Evolutionary conservation across 345 rosid species (phyloP).

Genomic region (Excoecaria agallocha): DNA sequence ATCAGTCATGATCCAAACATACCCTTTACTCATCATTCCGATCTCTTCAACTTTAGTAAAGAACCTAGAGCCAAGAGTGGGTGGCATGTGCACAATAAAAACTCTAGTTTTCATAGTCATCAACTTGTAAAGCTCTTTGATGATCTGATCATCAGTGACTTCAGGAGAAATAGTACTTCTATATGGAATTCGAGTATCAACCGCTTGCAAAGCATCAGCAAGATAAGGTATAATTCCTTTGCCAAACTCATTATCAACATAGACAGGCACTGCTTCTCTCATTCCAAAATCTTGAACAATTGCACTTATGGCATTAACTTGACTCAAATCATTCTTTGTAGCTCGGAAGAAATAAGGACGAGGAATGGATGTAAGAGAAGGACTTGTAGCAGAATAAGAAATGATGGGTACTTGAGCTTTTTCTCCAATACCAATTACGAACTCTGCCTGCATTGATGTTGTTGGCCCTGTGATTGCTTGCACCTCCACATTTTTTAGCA

Average conservation of each 20-base stretch:
- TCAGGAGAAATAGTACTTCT: slow-evolving; percentile 30
- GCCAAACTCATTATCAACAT: slow-evolving; percentile 40
- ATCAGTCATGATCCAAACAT: slow-evolving; percentile 39
- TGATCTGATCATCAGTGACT: slow-evolving; percentile 40
- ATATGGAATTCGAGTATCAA: slow-evolving; percentile 18
- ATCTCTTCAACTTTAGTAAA: slow-evolving; percentile 24
- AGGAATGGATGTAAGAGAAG: slow-evolving; percentile 23
- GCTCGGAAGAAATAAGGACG: slow-evolving; percentile 39
- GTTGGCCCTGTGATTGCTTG: slow-evolving; percentile 54
- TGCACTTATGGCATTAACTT: slow-evolving; percentile 42
- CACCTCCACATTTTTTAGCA: slow-evolving; percentile 44
- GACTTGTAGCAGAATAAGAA: slow-evolving; percentile 44
- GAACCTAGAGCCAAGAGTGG: slow-evolving; percentile 30
- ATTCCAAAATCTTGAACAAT: slow-evolving; percentile 36
- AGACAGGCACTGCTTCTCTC: slow-evolving; percentile 39
- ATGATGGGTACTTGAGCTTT: slow-evolving; percentile 49
- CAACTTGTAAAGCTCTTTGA: slow-evolving; percentile 34
- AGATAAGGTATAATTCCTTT: slow-evolving; percentile 37
- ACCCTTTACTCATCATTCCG: slow-evolving; percentile 35
- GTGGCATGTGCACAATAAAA: slow-evolving; percentile 47
- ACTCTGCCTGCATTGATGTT: slow-evolving; percentile 42
- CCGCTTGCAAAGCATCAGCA: slow-evolving; percentile 36
- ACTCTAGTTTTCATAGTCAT: slow-evolving; percentile 53
- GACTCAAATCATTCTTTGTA: slow-evolving; percentile 35
- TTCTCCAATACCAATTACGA: slow-evolving; percentile 29